Base-by-base conservation (phyloP, 495 filamentous ascomycete genomes). In the Neurospora discreta region DNA sequence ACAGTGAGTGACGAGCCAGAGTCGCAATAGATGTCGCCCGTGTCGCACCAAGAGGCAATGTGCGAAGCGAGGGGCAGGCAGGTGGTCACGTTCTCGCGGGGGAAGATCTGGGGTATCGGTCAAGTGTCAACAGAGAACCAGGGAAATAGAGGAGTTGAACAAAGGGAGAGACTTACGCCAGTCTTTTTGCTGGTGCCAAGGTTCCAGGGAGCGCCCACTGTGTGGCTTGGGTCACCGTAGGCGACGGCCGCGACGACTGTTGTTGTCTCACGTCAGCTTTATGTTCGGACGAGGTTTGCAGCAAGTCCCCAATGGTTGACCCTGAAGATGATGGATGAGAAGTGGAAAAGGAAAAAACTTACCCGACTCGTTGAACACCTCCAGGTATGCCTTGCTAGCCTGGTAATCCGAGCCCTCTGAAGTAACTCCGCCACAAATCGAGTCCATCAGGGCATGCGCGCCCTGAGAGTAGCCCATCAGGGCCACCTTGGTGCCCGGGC, bases 381-480 rank as follows among this genome's bases (percentile, higher is more conserved):
- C 52, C 26, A 65, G 33, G 26, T 65, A 65, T 0, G 15, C 52
- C 52, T 36, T 65, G 26, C 26, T 65, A 33, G 52, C 52, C 52
- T 65, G 52, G 0, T 33, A 65, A 65, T 65, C 52, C 26, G 26
- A 33, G 3, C 52, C 52, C 26, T 69, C 71, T 33, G 18, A 26
- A 6, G 41, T 30, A 33, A 26, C 10, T 68, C 41, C 41, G 8
- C 71, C 71, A 15, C 71, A 72, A 18, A 72, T 13, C 26, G 71
- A 67, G n/a, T 72, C 71, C 71, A 72, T 72, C 60, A 72, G 15
- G 1, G 71, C 60, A 13, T 72, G 71, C 15, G 65, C 71, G 4
- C 71, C 77, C 73, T 79, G 78, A 1, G 76, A 78, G 68, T 80
- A 80, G 11, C 78, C 78, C 68, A 80, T 13, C 41, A 80, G 60